phyloP scores from a whole-genome alignment of 2,329 filamentous ascomycete genomes.

The Ophiocordyceps polyrhachis-furcata region DNA sequence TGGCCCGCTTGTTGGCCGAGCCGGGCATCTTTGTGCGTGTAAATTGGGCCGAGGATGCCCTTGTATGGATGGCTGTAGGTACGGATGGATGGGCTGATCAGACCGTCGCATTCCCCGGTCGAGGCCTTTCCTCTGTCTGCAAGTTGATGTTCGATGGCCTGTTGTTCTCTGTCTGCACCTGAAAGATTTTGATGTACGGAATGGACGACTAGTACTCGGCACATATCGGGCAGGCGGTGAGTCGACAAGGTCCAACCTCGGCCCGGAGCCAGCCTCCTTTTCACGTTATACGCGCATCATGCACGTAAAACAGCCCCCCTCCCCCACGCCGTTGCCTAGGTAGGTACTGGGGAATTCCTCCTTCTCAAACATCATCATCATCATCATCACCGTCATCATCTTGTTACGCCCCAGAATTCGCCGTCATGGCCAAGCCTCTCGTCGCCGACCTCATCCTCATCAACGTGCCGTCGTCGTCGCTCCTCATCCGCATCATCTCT shows the following conservation, averaged over 20 bases:
- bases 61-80: too few species aligned
- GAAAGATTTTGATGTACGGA: too few species aligned
- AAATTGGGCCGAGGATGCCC: too few species aligned
- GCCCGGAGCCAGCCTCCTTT: background rate
- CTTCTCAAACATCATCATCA: background rate
- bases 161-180: too few species aligned
- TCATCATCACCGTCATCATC: background rate
- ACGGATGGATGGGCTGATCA: too few species aligned
- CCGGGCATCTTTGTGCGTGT: slow-evolving; percentile 8
- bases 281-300: too few species aligned
- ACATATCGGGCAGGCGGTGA: background rate
- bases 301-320: background rate
- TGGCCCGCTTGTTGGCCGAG: slow-evolving; percentile 35
- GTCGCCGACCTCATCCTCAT: slow-evolving; percentile 10
- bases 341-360: background rate
- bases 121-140: too few species aligned
- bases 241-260: background rate
- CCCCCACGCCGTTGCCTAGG: background rate
- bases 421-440: slow-evolving; percentile 4
- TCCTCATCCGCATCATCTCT: slow-evolving; percentile 18
- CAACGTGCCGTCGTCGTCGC: slow-evolving; percentile 11
- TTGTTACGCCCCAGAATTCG: background rate
- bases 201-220: too few species aligned
- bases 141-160: too few species aligned
- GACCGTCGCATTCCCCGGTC: too few species aligned